Evolutionary conservation across 2,329 filamentous ascomycete genomes (phyloP).

Genomic region (Fusarium globosum): DNA sequence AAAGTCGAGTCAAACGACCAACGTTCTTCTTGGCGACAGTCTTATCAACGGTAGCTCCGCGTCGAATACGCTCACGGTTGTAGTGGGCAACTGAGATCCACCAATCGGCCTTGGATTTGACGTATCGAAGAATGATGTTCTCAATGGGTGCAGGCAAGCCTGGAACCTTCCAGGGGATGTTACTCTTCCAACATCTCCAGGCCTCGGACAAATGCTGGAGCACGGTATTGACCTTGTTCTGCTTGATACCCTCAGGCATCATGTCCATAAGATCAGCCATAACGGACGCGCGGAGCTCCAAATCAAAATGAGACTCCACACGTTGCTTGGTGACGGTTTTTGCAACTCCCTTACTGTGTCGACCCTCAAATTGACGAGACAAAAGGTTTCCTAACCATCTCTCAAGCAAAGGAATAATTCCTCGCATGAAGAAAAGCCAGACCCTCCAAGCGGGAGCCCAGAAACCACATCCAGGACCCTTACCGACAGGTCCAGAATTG

Average conservation of each 20-base stretch:
- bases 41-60: slow-evolving; percentile 98
- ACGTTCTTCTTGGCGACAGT: slow-evolving; percentile 99
- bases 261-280: slow-evolving; percentile 99
- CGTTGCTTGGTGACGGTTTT: slow-evolving; percentile 99
- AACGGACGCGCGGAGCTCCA: slow-evolving; percentile 95
- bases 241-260: slow-evolving; percentile 99
- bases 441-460: slow-evolving; percentile 99
- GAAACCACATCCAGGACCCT: slow-evolving; percentile 97
- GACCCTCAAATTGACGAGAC: slow-evolving; percentile 96
- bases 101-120: slow-evolving; percentile 99
- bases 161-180: slow-evolving; percentile 99
- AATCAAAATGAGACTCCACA: slow-evolving; percentile 97
- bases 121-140: slow-evolving; percentile 97
- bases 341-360: slow-evolving; percentile 97
- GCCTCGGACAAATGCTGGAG: slow-evolving; percentile 97
- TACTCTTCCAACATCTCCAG: slow-evolving; percentile 99
- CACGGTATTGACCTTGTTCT: slow-evolving; percentile 99
- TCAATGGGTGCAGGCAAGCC: slow-evolving; percentile 96
- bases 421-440: slow-evolving; percentile 99
- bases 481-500: slow-evolving; percentile 95
- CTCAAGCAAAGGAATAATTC: slow-evolving; percentile 95
- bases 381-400: slow-evolving; percentile 97
- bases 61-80: slow-evolving; percentile 95
- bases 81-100: slow-evolving; percentile 99
- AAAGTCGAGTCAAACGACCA: slow-evolving; percentile 90